Evolutionary conservation across 306 rosid genomes (phyloP).

Genomic region (Dryas drummondii): DNA sequence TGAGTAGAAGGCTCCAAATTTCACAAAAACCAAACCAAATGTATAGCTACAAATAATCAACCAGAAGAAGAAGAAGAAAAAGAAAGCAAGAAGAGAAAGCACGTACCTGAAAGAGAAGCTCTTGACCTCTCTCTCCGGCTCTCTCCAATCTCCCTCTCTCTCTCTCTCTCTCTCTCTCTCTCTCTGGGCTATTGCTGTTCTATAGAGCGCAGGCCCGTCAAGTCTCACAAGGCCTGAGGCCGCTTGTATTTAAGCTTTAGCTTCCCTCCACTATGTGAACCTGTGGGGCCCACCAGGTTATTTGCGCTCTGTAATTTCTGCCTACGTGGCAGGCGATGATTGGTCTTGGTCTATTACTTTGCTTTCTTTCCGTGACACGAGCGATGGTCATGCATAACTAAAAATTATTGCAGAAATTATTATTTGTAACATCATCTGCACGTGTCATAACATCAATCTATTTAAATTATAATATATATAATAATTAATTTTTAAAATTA

Average conservation of each 20-base stretch:
- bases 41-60: background rate
- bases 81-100: too few relatives aligned
- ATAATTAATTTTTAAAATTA: too few relatives aligned
- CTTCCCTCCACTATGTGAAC: background rate
- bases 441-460: too few relatives aligned
- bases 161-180: background rate
- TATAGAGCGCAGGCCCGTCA: background rate
- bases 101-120: conserved; percentile 21
- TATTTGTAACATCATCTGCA: too few relatives aligned
- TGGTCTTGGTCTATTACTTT: background rate
- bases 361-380: background rate
- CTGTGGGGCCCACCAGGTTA: background rate
- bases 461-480: too few relatives aligned
- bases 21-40: background rate
- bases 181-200: background rate
- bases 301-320: background rate
- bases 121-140: background rate
- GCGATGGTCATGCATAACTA: background rate
- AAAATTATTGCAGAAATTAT: too few relatives aligned
- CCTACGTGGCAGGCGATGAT: background rate
- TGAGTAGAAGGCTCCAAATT: background rate
- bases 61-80: background rate
- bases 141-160: background rate
- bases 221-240: background rate
- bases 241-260: background rate